Percentiles rank a stretch among this genome's conserved stretches.
These are phyloP conservation scores for Physcomitrium patens DNA, from an alignment of 225 moss, liverwort and hornwort species.

Conservation along the genomic window DNA sequence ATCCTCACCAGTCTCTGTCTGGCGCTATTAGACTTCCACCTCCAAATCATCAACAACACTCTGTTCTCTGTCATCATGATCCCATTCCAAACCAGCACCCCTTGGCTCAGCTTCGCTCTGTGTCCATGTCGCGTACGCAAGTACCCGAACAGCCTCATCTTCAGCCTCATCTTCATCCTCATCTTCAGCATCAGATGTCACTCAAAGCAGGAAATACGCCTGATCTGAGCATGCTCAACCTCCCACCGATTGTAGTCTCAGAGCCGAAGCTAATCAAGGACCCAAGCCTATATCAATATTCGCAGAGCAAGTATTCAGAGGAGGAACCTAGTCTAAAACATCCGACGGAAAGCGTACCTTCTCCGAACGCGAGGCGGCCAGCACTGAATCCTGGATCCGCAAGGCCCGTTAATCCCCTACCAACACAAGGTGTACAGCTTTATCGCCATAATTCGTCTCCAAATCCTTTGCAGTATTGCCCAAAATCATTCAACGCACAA, in stretches of 20 bases:
- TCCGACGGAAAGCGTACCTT: constrained; percentile 17
- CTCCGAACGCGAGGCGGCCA: constrained; percentile 29
- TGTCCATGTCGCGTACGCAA: constrained; percentile 56
- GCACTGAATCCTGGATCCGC: constrained; percentile 26
- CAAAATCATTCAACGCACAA: constrained; percentile 75
- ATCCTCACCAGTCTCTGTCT: constrained; percentile 35
- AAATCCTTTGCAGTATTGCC: constrained; percentile 61
- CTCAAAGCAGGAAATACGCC: constrained; percentile 37
- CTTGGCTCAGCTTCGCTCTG: constrained; percentile 53
- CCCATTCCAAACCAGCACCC: constrained; percentile 51
- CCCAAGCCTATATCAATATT: constrained; percentile 32
- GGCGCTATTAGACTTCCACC: constrained; percentile 38
- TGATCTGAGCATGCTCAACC: constrained; percentile 54
- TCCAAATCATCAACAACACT: constrained; percentile 26
- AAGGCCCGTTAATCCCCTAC: constrained; percentile 32
- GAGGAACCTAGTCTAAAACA: constrained; percentile 18
- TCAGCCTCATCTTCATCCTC: constrained; percentile 12
- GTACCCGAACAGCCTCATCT: constrained; percentile 34
- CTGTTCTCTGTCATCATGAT: constrained; percentile 39
- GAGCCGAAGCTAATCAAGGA: constrained; percentile 47
- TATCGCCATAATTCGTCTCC: constrained; percentile 51
- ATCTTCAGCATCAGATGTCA: constrained; percentile 46
- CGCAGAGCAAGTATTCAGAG: constrained; percentile 31
- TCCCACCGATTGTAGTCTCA: constrained; percentile 39
- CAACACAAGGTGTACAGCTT: constrained; percentile 63